Conservation (phyloP, 768 basidiomycete species). For the Pulveroboletus sp. region DNA sequence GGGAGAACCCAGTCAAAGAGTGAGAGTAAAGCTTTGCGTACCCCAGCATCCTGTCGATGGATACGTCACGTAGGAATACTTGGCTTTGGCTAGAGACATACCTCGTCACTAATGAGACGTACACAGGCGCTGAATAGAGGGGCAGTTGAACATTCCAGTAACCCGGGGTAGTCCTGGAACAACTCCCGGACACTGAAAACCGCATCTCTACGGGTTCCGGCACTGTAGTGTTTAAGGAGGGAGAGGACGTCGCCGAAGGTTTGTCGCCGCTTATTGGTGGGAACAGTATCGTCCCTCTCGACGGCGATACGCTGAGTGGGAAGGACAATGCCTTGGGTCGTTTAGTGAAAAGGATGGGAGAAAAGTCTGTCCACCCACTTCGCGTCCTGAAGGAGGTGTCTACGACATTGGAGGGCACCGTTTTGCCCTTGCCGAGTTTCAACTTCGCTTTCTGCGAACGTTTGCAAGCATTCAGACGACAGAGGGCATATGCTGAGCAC, state of each 20-base stretch:
- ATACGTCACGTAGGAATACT: not conserved
- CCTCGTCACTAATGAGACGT: constrained; percentile 81
- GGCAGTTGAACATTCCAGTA: constrained; percentile 50
- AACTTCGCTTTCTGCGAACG: constrained; percentile 81
- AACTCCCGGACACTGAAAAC: constrained; percentile 69
- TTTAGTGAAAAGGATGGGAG: constrained; percentile 6
- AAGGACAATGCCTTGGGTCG: constrained; percentile 71
- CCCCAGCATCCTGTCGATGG: constrained; percentile 61
- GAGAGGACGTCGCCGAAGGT: constrained; percentile 71
- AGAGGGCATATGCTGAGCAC: not conserved
- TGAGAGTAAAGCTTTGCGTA: constrained; percentile 65
- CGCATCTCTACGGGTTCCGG: constrained; percentile 73
- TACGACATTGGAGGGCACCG: constrained; percentile 73
- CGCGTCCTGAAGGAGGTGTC: constrained; percentile 96
- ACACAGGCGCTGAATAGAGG: constrained; percentile 54
- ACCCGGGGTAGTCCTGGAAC: constrained; percentile 53
- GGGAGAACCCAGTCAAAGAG: constrained; percentile 74
- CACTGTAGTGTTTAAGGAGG: constrained; percentile 81
- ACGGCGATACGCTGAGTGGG: constrained; percentile 75
- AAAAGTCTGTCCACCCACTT: constrained; percentile 47
- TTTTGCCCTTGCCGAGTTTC: constrained; percentile 95
- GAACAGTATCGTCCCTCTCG: constrained; percentile 50
- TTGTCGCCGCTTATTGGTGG: constrained; percentile 72
- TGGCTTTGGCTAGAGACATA: constrained; percentile 28
- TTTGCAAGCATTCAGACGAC: not conserved